Conservation (phyloP, 75 land plant genomes). For the Cunninghamia lanceolata region DNA sequence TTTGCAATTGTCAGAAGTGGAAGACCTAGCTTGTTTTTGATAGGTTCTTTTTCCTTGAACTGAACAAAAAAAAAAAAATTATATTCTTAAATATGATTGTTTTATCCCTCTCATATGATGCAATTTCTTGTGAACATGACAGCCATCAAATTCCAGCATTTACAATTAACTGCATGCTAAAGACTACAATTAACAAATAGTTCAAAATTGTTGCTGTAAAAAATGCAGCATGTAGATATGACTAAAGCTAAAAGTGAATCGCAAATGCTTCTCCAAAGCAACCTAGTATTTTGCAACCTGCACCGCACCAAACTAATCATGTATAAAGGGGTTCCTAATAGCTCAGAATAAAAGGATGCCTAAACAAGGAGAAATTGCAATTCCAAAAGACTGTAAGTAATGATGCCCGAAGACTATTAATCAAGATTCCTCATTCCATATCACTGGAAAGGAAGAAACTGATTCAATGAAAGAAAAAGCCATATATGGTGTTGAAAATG, state of each 20-base stretch:
- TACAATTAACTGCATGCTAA: background rate
- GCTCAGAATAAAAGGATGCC: background rate
- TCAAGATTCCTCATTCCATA: background rate
- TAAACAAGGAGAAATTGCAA: constrained; percentile 4
- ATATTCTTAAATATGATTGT: background rate
- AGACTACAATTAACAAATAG: background rate
- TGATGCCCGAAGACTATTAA: background rate
- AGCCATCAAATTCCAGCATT: background rate
- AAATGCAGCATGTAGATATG: background rate
- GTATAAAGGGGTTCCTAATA: background rate
- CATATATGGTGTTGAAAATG: background rate
- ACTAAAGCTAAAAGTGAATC: background rate
- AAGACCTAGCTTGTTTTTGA: constrained; percentile 45
- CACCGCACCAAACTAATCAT: background rate
- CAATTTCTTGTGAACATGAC: background rate
- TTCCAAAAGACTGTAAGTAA: background rate
- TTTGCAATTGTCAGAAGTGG: constrained; percentile 61
- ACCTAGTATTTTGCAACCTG: background rate
- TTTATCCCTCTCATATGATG: constrained; percentile 1
- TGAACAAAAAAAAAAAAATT: background rate
- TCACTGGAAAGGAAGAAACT: background rate
- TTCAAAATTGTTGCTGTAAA: background rate
- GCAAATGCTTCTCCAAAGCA: background rate
- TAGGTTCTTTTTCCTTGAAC: constrained; percentile 26
- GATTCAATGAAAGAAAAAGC: background rate